Percentiles rank a stretch among this genome's conserved stretches.
phyloP scores from a whole-genome alignment of 768 basidiomycete species.

The Saitozyma podzolica region DNA sequence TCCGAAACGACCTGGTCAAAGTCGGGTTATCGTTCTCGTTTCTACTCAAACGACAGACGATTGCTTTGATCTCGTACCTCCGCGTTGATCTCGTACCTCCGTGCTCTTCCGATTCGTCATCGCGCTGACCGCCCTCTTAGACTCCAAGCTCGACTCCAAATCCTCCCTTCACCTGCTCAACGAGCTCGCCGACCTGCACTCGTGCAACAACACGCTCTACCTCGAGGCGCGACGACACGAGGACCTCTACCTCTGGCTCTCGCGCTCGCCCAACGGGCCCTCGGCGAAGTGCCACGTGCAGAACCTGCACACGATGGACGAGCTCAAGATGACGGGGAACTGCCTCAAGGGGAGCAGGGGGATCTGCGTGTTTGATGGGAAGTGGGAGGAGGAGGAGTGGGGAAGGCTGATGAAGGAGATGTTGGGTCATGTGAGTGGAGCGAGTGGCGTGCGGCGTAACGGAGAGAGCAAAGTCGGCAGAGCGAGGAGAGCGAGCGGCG shows the following conservation, averaged over 20 bases:
- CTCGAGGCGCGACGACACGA: conserved; percentile 95
- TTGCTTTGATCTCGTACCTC: no score
- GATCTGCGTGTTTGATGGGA: conserved; percentile 84
- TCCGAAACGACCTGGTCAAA: background rate
- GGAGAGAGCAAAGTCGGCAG: background rate
- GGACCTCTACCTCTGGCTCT: conserved; percentile 94
- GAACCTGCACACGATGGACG: conserved; percentile 99
- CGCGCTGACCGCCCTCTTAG: conserved; percentile 55
- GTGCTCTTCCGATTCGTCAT: background rate
- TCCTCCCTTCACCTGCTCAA: conserved; percentile 88
- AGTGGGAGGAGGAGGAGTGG: conserved; percentile 86
- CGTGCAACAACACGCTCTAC: conserved; percentile 96
- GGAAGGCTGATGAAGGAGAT: conserved; percentile 85
- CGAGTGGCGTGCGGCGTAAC: background rate
- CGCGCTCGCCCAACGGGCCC: conserved; percentile 95
- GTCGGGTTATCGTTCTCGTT: background rate
- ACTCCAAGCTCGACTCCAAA: conserved; percentile 96
- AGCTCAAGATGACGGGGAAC: conserved; percentile 98
- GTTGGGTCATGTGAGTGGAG: conserved; percentile 49
- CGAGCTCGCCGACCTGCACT: conserved; percentile 93
- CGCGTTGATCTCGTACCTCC: no score
- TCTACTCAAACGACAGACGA: background rate
- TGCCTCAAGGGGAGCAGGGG: conserved; percentile 94
- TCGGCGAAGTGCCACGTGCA: conserved; percentile 97
- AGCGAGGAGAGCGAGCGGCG: no score